These are phyloP conservation scores for Bisporella sp. DNA, from an alignment of 2,329 filamentous ascomycete species.

Conservation along the genomic window DNA sequence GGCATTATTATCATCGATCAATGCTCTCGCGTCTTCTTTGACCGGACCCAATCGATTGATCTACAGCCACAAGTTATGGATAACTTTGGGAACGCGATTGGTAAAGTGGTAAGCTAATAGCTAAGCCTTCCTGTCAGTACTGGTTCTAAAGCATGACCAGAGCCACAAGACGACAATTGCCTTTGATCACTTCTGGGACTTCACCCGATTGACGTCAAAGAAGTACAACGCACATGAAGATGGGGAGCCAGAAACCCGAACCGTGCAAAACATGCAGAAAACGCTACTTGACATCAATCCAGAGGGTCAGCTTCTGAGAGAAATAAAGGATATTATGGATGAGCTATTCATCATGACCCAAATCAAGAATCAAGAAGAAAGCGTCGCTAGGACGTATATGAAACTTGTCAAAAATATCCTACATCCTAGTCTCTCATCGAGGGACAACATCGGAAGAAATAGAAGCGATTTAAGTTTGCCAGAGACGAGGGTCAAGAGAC, in stretches of 20 bases:
- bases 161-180: neutral
- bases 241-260: neutral
- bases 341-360: conserved; percentile 37
- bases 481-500: neutral
- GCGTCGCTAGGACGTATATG: neutral
- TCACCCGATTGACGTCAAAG: neutral
- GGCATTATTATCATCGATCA: conserved; percentile 33
- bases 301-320: conserved; percentile 32
- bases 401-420: neutral
- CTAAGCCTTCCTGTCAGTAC: too few relatives aligned
- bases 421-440: neutral
- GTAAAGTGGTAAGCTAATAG: neutral
- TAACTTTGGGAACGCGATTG: conserved; percentile 1
- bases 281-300: conserved; percentile 30
- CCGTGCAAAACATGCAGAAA: neutral
- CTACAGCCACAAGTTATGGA: conserved; percentile 1
- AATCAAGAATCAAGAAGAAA: neutral
- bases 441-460: neutral
- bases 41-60: neutral
- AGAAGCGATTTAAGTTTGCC: neutral
- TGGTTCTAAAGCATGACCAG: neutral
- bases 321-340: conserved; percentile 38
- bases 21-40: conserved; percentile 32
- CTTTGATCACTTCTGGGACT: neutral
- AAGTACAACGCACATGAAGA: neutral